phyloP scores from a whole-genome alignment of 495 filamentous ascomycete species.

The Neurospora discreta region DNA sequence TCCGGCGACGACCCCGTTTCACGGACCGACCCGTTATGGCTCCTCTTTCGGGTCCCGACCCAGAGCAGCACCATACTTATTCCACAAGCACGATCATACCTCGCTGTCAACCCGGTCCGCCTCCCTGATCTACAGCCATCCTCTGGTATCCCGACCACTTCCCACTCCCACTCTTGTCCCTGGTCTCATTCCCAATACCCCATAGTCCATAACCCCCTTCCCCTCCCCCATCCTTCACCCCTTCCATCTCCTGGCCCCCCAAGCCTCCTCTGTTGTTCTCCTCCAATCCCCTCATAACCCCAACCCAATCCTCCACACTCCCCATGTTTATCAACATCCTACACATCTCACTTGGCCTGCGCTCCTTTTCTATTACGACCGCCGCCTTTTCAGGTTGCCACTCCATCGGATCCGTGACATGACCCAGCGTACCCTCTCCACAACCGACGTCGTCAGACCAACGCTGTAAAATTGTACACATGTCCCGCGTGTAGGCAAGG shows the following conservation, averaged over 20 bases:
- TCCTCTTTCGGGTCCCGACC: too few species aligned
- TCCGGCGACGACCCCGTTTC: neutral
- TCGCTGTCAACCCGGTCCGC: neutral
- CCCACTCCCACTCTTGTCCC: too few species aligned
- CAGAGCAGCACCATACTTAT: too few species aligned
- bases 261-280: neutral
- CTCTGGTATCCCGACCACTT: neutral
- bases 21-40: neutral
- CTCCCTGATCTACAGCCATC: neutral
- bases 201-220: neutral
- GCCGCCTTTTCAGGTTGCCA: neutral
- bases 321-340: neutral
- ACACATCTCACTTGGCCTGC: neutral
- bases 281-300: neutral
- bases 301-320: neutral
- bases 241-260: neutral
- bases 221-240: neutral
- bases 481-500: neutral
- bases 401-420: neutral
- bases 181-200: too few species aligned
- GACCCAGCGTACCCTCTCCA: neutral
- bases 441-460: neutral
- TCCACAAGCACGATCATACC: neutral
- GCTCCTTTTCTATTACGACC: neutral
- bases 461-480: neutral